Base-by-base conservation (phyloP, 139 green algal species). In the Gonium pectorale region DNA sequence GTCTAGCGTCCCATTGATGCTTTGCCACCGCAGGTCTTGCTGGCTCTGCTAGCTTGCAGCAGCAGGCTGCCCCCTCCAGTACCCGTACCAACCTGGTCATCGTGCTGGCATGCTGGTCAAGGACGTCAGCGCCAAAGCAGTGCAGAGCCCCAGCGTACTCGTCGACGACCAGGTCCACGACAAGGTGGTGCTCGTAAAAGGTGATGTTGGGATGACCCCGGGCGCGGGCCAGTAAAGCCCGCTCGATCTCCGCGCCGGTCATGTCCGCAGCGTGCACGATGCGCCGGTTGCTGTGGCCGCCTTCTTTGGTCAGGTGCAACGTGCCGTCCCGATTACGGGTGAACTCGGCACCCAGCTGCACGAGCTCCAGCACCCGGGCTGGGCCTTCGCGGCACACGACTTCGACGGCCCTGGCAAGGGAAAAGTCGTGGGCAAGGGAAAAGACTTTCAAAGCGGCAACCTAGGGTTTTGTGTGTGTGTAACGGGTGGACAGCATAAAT, bases 211-310 rank as follows among this genome's bases (percentile, higher is more conserved):
- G 83, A 89, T 98, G 89, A 22, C 87, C 67, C 4, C 69, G 64
- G 0, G 93, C 95, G 0, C 81, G 73, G 2, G 91, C 86, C 49
- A 99, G 67, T 80, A 99, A 90, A 21, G 97, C 95, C 24, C 96
- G 89, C 92, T 98, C 94, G 62, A 99, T 98, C 90, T 99, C 97
- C 6, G 87, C 88, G 19, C 97, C 97, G 0, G 85, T 99, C 31
- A 96, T 86, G 83, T 99, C 97, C 0, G 95, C 95, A 8, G 97
- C 96, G 85, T 99, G 97, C 54, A 99, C 97, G 31, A 99, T 96
- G 66, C 97, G 94, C 19, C 96, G 90, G 69, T 96, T 89, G 70
- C 86, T 96, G 91, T 99, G 97, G 15, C 97, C 97, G 22, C 97
- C 97, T 91, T 99, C 97, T 24, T 94, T 93, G 3, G 95, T 97